Percentiles rank a stretch among this genome's conserved stretches.
Conservation (phyloP, 495 filamentous ascomycete species). For the Neurospora tetrasperma region DNA sequence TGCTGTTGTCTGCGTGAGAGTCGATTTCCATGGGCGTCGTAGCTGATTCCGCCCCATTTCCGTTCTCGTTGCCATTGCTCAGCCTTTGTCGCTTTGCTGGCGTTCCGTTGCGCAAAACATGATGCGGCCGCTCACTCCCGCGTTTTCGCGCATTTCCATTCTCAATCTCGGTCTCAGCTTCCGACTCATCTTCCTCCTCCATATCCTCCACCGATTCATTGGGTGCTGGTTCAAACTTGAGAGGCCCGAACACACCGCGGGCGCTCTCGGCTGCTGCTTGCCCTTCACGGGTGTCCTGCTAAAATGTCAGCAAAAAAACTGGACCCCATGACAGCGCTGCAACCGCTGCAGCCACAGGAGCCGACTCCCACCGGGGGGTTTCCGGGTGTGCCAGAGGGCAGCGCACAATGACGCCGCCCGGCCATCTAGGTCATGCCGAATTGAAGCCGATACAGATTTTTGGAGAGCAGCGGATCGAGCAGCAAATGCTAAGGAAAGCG, state of each 20-base stretch:
- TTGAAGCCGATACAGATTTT: constrained; percentile 4
- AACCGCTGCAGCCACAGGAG: constrained; percentile 15
- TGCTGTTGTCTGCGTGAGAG: constrained; percentile 36
- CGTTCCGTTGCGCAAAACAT: constrained; percentile 38
- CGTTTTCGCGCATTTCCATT: constrained; percentile 42
- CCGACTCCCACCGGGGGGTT: not conserved
- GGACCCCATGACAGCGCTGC: constrained; percentile 23
- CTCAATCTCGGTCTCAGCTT: constrained; percentile 23
- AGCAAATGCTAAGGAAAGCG: constrained; percentile 3
- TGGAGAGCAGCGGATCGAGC: constrained; percentile 3
- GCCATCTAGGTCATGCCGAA: constrained; percentile 10
- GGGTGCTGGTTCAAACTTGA: constrained; percentile 26
- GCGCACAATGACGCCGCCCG: constrained; percentile 7
- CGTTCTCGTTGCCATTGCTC: constrained; percentile 52
- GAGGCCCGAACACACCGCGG: constrained; percentile 40
- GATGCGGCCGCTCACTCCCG: constrained; percentile 34
- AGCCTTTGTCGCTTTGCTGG: constrained; percentile 44
- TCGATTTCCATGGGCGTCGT: constrained; percentile 53
- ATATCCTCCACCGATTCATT: constrained; percentile 21
- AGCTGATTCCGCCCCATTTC: constrained; percentile 51
- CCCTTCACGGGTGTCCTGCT: constrained; percentile 36
- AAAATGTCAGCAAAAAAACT: constrained; percentile 14
- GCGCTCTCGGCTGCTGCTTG: constrained; percentile 34
- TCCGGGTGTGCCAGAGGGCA: constrained; percentile 6
- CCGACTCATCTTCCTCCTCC: constrained; percentile 23